phyloP scores from a whole-genome alignment of 2,329 filamentous ascomycete species.

The Cercospora sesami region DNA sequence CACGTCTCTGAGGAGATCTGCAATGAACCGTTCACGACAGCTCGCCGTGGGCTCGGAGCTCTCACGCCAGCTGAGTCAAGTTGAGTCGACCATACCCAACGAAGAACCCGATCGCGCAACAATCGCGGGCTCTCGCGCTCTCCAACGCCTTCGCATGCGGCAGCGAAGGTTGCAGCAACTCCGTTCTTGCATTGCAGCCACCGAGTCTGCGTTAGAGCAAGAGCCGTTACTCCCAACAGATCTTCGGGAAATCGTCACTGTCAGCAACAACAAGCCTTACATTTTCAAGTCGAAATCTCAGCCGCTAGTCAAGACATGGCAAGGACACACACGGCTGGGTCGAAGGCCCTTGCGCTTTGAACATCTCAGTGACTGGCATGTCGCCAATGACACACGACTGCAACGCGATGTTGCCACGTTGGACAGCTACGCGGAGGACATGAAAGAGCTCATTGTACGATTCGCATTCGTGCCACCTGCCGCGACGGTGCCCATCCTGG shows the following conservation, averaged over 20 bases:
- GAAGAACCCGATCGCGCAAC: slow-evolving; percentile 31
- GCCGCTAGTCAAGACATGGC: slow-evolving; percentile 19
- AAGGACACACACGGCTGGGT: slow-evolving; percentile 28
- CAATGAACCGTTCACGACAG: slow-evolving; percentile 27
- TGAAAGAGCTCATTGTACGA: slow-evolving; percentile 76
- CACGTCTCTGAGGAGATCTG: slow-evolving; percentile 25
- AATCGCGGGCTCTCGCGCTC: slow-evolving; percentile 30
- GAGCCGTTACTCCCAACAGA: slow-evolving; percentile 37
- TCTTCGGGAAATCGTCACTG: slow-evolving; percentile 33
- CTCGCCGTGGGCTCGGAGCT: slow-evolving; percentile 30
- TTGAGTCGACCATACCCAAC: slow-evolving; percentile 24
- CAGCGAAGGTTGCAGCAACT: slow-evolving; percentile 33
- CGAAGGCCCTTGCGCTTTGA: slow-evolving; percentile 29
- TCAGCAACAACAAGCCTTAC: slow-evolving; percentile 28
- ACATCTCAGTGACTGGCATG: slow-evolving; percentile 32
- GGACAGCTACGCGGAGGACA: slow-evolving; percentile 67
- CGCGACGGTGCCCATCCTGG: slow-evolving; percentile 64
- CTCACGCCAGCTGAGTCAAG: slow-evolving; percentile 24
- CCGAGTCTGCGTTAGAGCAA: slow-evolving; percentile 24
- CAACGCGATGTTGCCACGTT: slow-evolving; percentile 58
- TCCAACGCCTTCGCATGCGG: slow-evolving; percentile 30
- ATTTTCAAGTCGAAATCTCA: slow-evolving; percentile 19
- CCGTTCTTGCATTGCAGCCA: slow-evolving; percentile 33
- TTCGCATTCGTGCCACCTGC: slow-evolving; percentile 92
- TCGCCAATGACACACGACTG: slow-evolving; percentile 26